phyloP scores from a whole-genome alignment of 345 rosid genomes.

The Iberis pinnata region DNA sequence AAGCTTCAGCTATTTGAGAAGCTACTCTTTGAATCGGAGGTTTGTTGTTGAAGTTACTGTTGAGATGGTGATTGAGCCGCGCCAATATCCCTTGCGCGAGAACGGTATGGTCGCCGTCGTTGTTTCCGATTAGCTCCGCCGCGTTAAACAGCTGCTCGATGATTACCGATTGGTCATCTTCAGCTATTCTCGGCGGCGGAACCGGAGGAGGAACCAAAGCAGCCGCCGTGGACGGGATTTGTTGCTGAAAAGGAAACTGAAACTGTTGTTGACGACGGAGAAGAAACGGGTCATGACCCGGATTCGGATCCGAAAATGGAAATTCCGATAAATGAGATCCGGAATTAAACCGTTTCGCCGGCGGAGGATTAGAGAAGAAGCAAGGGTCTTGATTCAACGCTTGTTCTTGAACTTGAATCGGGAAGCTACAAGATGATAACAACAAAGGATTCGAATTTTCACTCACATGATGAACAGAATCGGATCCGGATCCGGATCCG shows the following conservation, averaged over 20 bases:
- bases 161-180: constrained; percentile 63
- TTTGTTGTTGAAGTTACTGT: constrained; percentile 45
- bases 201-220: not conserved
- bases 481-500: constrained; percentile 37
- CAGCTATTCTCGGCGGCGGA: constrained; percentile 31
- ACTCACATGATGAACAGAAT: too few species aligned
- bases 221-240: not conserved
- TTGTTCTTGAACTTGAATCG: constrained; percentile 9
- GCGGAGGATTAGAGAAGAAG: constrained; percentile 29
- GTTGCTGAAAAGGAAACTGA: constrained; percentile 32
- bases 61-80: constrained; percentile 99
- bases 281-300: constrained; percentile 40
- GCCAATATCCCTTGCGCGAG: constrained; percentile 99
- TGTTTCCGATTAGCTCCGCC: constrained; percentile 72
- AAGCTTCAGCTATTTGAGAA: constrained; percentile 68
- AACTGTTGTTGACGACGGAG: constrained; percentile 31
- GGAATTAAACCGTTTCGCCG: constrained; percentile 38
- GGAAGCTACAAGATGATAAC: constrained; percentile 29
- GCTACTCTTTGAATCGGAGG: constrained; percentile 72
- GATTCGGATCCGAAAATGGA: constrained; percentile 36
- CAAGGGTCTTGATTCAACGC: constrained; percentile 5
- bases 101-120: constrained; percentile 43
- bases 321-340: constrained; percentile 30
- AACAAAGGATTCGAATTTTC: constrained; percentile 28
- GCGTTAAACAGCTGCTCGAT: constrained; percentile 73